Base-by-base conservation (phyloP, 768 basidiomycete genomes). In the Lentinula edodes region DNA sequence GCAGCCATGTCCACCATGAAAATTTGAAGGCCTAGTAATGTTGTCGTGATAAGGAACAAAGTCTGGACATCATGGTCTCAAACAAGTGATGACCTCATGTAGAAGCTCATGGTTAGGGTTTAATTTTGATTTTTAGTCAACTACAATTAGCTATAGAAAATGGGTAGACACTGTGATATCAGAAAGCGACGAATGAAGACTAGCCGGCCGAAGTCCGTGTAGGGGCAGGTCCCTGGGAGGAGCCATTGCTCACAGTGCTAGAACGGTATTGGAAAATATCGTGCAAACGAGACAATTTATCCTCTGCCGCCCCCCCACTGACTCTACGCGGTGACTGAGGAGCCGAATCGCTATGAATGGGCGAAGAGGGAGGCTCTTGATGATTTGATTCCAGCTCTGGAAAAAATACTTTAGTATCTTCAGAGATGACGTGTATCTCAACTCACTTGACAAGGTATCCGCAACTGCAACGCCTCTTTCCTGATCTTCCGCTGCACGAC, bases 221-320 rank as follows among this genome's bases (percentile, higher is more conserved):
- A 65, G 3, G 28, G 3, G 28, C 28, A 28, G 61, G 5, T 66
- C 63, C 67, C 53, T 75, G 78, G 38, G 78, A 78, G 18, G 79
- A 80, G n/a, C 75, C 78, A 61, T 73, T 75, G 65, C 81, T 83
- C 48, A 76, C 57, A 42, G 83, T 83, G 70, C 90, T 91, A 28
- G 87, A 83, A 58, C 90, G 83, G 73, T 93, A 93, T 66, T 90
- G 89, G 74, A 93, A 93, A 64, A 93, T 79, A 68, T 90, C 85
- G 69, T 93, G 91, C 57, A 93, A 71, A 66, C 87, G 78, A 45
- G 90, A 88, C 36, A 92, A 70, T 67, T 85, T 86, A 58, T 91
- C 88, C 66, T 89, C 85, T 39, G 73, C 79, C 16, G 66, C 71
- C 23, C 80, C 63, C 57, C 68, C 70, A 66, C 67, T 69, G 5